Evolutionary conservation across 73 alveolate species (phyloP), one percentile per base, ranked within the genome.

Genomic region (Symbiodinium pilosum): DNA sequence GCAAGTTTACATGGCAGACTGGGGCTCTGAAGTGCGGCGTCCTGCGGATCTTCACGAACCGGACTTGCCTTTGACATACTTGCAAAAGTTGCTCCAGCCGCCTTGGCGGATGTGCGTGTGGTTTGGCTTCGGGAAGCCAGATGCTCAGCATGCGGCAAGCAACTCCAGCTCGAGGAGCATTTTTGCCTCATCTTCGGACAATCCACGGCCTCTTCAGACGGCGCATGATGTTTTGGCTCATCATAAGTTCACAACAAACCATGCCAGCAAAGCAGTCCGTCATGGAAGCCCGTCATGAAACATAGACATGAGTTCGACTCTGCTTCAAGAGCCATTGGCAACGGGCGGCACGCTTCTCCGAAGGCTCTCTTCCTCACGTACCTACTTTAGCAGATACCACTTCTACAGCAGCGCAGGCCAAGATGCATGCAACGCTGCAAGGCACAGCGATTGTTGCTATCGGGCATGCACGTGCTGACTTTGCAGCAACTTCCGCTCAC

Each of bases 201-300:
- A 56, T 69, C 97, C 97, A 69, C 56, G 97, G 88, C 97, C 94
- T 87, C 68, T n/a, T n/a, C n/a, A n/a, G n/a, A n/a, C n/a, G n/a
- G n/a, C n/a, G n/a, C n/a, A n/a, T n/a, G n/a, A 21, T 69, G 43
- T 28, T n/a, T 2, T 11, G 34, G 44, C 6, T 36, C 38, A 32
- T 3, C 26, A 36, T 36, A 81, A n/a, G 14, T 42, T 4, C 38
- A 21, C n/a, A 34, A 32, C n/a, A 47, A 16, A 34, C 26, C 93
- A 44, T 36, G 93, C 52, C 93, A 38, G 93, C 9, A 2, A 5
- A 52, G 43, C 94, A 69, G 97, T 91, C 97, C 20, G 97, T 91
- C 97, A 91, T 91, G 47, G 85, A 73, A 73, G 85, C 12, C n/a
- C n/a, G n/a, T 42, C 43, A 16, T 24, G 85, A 34, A 36, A 34